phyloP scores from a whole-genome alignment of 805 yeast genomes.

The Candida manassasensis region DNA sequence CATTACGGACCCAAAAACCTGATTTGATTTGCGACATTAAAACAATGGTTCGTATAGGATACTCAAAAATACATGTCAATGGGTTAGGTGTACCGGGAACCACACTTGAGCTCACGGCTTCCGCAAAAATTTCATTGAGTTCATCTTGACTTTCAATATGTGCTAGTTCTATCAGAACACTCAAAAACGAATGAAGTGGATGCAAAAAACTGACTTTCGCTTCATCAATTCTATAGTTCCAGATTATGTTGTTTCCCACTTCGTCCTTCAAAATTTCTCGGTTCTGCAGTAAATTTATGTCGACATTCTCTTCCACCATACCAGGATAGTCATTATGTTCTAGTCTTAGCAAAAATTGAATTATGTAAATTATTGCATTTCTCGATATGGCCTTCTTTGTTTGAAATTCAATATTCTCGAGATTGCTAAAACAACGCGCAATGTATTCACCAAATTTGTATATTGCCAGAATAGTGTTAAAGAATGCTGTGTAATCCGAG shows the following conservation, averaged over 20 bases:
- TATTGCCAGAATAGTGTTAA: constrained; percentile 64
- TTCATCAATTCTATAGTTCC: constrained; percentile 21
- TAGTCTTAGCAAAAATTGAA: constrained; percentile 23
- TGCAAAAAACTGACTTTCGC: constrained; percentile 68
- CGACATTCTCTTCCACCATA: constrained; percentile 21
- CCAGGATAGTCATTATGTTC: constrained; percentile 28
- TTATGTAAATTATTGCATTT: constrained; percentile 28
- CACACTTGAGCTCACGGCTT: constrained; percentile 6
- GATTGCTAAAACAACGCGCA: constrained; percentile 39
- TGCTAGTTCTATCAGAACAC: constrained; percentile 64
- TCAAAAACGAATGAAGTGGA: constrained; percentile 69
- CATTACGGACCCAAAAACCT: constrained; percentile 94
- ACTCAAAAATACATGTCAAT: constrained; percentile 49
- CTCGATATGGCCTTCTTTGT: constrained; percentile 14
- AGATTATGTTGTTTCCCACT: constrained; percentile 18
- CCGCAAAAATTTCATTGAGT: constrained; percentile 16
- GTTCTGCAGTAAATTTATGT: constrained; percentile 16
- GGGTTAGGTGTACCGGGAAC: constrained; percentile 11
- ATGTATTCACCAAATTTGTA: constrained; percentile 56
- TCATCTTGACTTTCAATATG: constrained; percentile 19
- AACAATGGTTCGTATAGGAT: constrained; percentile 73
- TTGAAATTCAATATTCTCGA: constrained; percentile 12
- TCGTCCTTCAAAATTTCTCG: constrained; percentile 18
- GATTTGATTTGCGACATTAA: constrained; percentile 77
- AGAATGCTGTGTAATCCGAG: constrained; percentile 71